phyloP scores from a whole-genome alignment of 495 filamentous ascomycete species.

The Patellaria atrata region DNA sequence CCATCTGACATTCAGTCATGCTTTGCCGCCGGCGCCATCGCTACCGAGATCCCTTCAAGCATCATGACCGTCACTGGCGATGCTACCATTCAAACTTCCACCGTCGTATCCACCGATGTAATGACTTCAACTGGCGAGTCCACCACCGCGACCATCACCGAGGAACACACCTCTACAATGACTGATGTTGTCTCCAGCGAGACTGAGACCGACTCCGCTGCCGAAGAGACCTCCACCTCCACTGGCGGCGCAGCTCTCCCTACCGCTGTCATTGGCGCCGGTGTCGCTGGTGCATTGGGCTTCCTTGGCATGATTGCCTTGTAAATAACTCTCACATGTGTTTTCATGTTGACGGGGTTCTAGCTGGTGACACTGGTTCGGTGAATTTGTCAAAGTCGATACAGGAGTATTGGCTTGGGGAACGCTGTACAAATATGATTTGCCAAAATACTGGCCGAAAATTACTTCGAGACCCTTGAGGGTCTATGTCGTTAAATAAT shows the following conservation, averaged over 20 bases:
- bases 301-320: slow-evolving; percentile 27
- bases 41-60: background rate
- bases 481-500: no score
- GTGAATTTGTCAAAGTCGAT: no score
- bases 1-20: slow-evolving; percentile 16
- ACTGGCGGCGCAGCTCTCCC: slow-evolving; percentile 20
- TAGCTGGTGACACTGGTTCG: no score
- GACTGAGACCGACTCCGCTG: slow-evolving; percentile 1
- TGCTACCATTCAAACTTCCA: no score
- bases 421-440: no score
- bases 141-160: slow-evolving; percentile 10
- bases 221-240: slow-evolving; percentile 9
- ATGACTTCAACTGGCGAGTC: background rate
- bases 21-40: background rate
- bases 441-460: no score
- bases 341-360: no score
- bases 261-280: slow-evolving; percentile 23
- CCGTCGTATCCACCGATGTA: slow-evolving; percentile 4
- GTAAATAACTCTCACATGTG: no score
- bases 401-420: no score
- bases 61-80: slow-evolving; percentile 2
- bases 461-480: no score
- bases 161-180: slow-evolving; percentile 1
- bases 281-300: slow-evolving; percentile 26
- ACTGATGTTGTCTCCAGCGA: no score